phyloP scores from a whole-genome alignment of 768 basidiomycete genomes.

The Boletus vinaceobasis region DNA sequence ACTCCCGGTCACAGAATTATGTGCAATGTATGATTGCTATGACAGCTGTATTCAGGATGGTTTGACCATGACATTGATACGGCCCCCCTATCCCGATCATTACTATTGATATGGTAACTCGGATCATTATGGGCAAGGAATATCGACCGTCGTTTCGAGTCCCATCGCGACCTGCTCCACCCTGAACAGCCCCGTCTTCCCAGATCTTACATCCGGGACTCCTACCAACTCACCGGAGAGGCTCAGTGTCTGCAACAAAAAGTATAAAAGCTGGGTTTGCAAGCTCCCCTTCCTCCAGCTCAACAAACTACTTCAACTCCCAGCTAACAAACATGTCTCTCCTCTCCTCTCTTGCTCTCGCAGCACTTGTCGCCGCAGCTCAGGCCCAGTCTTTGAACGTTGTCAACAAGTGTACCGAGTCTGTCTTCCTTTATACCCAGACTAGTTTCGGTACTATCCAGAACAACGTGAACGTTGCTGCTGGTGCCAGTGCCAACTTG shows the following conservation, averaged over 20 bases:
- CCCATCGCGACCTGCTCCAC: neutral
- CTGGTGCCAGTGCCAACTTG: slow-evolving; percentile 25
- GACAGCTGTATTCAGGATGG: neutral
- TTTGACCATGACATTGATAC: neutral
- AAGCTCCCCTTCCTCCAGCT: neutral
- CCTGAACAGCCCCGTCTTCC: neutral
- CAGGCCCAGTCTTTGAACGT: slow-evolving; percentile 31
- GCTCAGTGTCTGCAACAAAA: neutral
- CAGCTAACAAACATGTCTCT: slow-evolving; percentile 17
- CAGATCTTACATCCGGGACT: neutral
- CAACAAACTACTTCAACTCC: neutral
- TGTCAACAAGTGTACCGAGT: slow-evolving; percentile 22
- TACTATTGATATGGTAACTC: neutral
- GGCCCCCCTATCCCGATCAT: neutral
- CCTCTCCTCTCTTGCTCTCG: slow-evolving; percentile 18
- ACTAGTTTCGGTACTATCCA: slow-evolving; percentile 26
- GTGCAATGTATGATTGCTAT: neutral
- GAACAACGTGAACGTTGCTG: slow-evolving; percentile 25
- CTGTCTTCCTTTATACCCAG: slow-evolving; percentile 30
- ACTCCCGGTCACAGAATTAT: neutral
- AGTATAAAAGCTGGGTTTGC: slow-evolving; percentile 12
- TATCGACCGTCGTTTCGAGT: no score
- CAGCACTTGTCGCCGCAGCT: slow-evolving; percentile 16
- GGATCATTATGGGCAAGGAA: neutral
- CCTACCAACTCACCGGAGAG: neutral